phyloP scores from a whole-genome alignment of 371 early-diverging fungal genomes.

The Mucor indicus region DNA sequence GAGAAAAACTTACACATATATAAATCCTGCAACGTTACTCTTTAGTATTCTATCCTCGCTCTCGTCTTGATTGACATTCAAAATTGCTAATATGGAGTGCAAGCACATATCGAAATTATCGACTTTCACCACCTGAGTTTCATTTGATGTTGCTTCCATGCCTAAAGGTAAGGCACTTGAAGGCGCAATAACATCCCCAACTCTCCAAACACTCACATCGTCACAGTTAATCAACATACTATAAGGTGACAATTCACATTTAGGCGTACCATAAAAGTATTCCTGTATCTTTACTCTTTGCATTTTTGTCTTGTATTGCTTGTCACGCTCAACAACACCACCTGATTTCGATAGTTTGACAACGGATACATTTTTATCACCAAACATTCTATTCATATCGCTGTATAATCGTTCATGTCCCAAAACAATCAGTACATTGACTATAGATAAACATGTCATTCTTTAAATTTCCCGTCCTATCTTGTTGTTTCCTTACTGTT shows the following conservation, averaged over 20 bases:
- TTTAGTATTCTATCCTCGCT: conserved; percentile 65
- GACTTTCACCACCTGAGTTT: conserved; percentile 77
- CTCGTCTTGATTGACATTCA: conserved; percentile 63
- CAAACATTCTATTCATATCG: conserved; percentile 63
- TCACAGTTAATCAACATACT: conserved; percentile 74
- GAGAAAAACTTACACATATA: conserved; percentile 82
- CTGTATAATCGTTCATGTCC: conserved; percentile 93
- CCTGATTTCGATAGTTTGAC: conserved; percentile 91
- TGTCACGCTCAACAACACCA: conserved; percentile 89
- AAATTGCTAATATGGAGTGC: conserved; percentile 87
- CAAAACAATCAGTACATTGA: conserved; percentile 81
- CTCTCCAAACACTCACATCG: conserved; percentile 75
- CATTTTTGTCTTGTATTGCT: conserved; percentile 60
- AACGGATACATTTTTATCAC: conserved; percentile 57
- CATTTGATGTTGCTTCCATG: conserved; percentile 72
- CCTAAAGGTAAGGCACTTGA: conserved; percentile 92
- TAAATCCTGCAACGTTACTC: conserved; percentile 80
- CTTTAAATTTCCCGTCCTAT: not conserved
- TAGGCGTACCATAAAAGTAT: conserved; percentile 92
- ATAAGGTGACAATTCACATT: conserved; percentile 78
- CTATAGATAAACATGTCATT: conserved; percentile 23
- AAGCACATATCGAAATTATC: conserved; percentile 80
- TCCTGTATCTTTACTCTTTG: conserved; percentile 79
- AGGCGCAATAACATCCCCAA: conserved; percentile 89
- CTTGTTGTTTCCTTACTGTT: conserved; percentile 42